Percentiles rank a stretch among this genome's conserved stretches.
Evolutionary conservation across 1,139 yeast species (phyloP).

Genomic region (Saccharomyces hybrid): DNA sequence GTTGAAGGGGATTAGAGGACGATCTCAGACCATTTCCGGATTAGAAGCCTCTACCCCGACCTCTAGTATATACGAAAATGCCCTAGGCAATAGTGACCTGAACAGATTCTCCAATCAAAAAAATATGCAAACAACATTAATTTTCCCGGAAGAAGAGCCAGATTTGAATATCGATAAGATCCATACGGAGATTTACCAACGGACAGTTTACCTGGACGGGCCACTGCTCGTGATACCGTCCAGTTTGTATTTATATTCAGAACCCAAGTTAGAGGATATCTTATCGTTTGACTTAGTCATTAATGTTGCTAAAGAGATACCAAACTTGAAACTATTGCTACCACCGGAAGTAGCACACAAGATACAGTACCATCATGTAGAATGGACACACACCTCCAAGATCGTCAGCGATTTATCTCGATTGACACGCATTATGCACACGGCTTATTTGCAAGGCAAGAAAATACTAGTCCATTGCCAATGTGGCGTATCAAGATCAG

Average conservation of each 20-base stretch:
- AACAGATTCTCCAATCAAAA: background rate
- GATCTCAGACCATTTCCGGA: conserved; percentile 12
- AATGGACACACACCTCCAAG: conserved; percentile 82
- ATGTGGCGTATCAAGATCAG: conserved; percentile 87
- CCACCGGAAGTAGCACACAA: conserved; percentile 10
- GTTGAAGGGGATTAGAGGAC: conserved; percentile 3
- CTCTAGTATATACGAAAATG: background rate
- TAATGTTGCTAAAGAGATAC: conserved; percentile 80
- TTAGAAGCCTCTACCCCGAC: conserved; percentile 16
- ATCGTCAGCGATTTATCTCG: conserved; percentile 55
- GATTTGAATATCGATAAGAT: conserved; percentile 6
- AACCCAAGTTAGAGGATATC: conserved; percentile 48
- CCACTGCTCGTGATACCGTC: conserved; percentile 64
- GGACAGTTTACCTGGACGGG: conserved; percentile 66
- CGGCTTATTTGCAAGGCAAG: conserved; percentile 34
- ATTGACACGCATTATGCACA: conserved; percentile 47
- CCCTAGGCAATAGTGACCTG: background rate
- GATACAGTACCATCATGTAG: conserved; percentile 58
- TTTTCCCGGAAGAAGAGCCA: conserved; percentile 3
- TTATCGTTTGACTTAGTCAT: conserved; percentile 63
- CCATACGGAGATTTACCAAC: conserved; percentile 27
- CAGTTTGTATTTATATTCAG: conserved; percentile 50
- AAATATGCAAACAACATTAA: conserved; percentile 6
- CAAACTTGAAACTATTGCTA: conserved; percentile 27
- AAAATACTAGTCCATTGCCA: conserved; percentile 78